A percentile compares a stretch with the other conserved stretches of the same genome.
Conservation (phyloP, 2,329 filamentous ascomycete genomes). For the Talaromyces rugulosus region DNA sequence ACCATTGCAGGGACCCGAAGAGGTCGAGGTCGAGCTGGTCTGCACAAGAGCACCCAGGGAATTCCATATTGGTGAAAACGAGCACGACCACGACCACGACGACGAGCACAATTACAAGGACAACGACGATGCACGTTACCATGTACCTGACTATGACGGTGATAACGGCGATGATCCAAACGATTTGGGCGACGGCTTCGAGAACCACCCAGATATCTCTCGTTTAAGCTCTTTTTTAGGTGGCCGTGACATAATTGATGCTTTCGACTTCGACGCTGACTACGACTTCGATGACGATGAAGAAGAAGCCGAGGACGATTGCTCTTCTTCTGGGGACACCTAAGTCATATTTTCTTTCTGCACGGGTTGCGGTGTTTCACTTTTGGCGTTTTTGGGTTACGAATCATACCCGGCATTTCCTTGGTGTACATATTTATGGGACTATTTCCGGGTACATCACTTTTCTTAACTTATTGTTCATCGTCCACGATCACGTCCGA, state of each 20-base stretch:
- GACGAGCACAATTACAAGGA: background rate
- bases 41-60: slow-evolving; percentile 31
- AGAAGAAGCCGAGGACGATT: background rate
- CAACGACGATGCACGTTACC: background rate
- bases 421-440: background rate
- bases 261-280: slow-evolving; percentile 7
- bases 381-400: background rate
- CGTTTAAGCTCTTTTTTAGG: background rate
- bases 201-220: background rate
- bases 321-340: background rate
- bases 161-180: background rate
- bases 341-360: background rate
- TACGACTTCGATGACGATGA: slow-evolving; percentile 4
- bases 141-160: background rate
- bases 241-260: background rate
- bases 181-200: background rate
- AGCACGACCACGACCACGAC: background rate
- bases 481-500: background rate
- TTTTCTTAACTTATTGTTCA: background rate
- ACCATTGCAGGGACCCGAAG: slow-evolving; percentile 22
- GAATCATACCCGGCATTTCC: background rate
- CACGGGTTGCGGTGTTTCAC: background rate
- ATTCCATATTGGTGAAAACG: background rate
- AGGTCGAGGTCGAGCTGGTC: slow-evolving; percentile 32
- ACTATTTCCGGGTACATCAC: background rate